Base-by-base conservation (phyloP, 176 grass and related monocot species). In the Carex scoparia region DNA sequence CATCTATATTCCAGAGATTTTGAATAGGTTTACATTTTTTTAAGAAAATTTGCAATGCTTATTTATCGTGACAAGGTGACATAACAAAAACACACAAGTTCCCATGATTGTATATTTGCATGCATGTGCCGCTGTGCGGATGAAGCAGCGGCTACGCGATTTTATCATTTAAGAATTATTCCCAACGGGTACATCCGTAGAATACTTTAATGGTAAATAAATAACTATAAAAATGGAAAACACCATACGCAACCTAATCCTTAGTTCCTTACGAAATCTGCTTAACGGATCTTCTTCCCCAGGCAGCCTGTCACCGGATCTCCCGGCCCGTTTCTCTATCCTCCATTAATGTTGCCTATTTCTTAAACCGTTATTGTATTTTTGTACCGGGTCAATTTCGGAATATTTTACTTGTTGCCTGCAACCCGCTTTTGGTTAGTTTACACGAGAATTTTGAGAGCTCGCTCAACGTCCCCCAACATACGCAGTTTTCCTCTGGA, bases 281-380 rank as follows among this genome's bases (percentile, higher is more conserved):
- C 44, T 23, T 7, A 61, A 56, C 28, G 73, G 73, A 78, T 15
- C 15, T 80, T 35, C 11, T 59, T 60, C 12, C 31, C 77, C 51
- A 80, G 57, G 57, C 77, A 80, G 32, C 23, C 54, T 61, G 33
- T 81, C 79, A 42, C 57, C 57, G 79, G 79, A 81, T 64, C 58
- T 32, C 63, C 55, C 79, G 79, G 79, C 57, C 56, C 57, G 19
- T 33, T 81, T n/a, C n/a, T 9, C 57, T 81, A 57, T 23, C 48
- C 48, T 54, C 67, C 48, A 55, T 7, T 32, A 0, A 1, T 18
- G 38, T 14, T 44, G 60, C 0, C 79, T 81, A 15, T 35, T 81
- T 11, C 14, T 10, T 38, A 3, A 23, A 42, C 57, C 12, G 32
- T 64, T 33, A 3, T n/a, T 61, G 1, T 10, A 1, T 81, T 48